Conservation (phyloP, 805 yeast genomes). For the Clavispora fructus region DNA sequence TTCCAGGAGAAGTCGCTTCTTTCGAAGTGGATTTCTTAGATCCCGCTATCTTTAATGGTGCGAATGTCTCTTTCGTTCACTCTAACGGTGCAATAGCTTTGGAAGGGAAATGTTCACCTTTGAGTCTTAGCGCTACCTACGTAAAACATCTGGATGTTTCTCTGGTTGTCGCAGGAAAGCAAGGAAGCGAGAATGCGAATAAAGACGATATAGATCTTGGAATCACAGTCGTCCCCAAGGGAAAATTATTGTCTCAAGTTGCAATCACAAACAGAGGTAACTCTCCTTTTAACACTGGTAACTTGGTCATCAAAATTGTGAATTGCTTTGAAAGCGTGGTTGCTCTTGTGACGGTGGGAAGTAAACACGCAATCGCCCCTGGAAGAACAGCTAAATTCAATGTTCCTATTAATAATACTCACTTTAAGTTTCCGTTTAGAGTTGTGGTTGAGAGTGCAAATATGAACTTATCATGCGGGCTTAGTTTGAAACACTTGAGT, state of each 20-base stretch:
- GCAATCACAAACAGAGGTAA: slow-evolving; percentile 25
- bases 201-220: not conserved
- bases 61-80: not conserved
- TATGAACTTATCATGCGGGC: slow-evolving; percentile 16
- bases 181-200: not conserved
- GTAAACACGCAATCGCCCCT: slow-evolving; percentile 28
- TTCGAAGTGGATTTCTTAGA: not conserved
- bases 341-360: slow-evolving; percentile 24
- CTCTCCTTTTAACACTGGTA: slow-evolving; percentile 23
- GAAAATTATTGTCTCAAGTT: slow-evolving; percentile 27
- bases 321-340: slow-evolving; percentile 25
- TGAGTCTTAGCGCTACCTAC: not conserved
- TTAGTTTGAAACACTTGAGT: slow-evolving; percentile 19
- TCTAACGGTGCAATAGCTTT: not conserved
- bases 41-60: not conserved
- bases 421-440: slow-evolving; percentile 30
- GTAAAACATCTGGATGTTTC: not conserved
- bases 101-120: not conserved
- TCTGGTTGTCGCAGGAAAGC: not conserved
- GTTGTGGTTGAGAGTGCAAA: slow-evolving; percentile 20
- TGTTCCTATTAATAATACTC: slow-evolving; percentile 24
- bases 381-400: slow-evolving; percentile 29
- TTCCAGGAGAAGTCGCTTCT: not conserved
- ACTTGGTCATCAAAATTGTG: slow-evolving; percentile 24
- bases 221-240: slow-evolving; percentile 26